These are phyloP conservation scores for Aspergillus udagawae DNA, from an alignment of 2,329 filamentous ascomycete species.

Conservation along the genomic window DNA sequence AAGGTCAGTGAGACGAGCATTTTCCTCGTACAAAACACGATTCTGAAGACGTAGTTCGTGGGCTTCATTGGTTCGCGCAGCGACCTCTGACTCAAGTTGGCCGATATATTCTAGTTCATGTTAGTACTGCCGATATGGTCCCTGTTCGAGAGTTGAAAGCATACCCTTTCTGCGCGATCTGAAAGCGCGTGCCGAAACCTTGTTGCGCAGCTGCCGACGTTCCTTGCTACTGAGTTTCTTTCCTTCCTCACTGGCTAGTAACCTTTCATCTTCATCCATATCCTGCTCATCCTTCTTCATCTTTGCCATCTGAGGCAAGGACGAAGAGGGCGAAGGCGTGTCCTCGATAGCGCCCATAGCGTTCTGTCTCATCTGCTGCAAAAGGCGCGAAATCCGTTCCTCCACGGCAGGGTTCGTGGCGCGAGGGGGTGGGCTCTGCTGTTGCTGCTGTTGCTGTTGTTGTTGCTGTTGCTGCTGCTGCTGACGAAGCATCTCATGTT, in stretches of 20 bases:
- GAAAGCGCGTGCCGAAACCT: slow-evolving; percentile 96
- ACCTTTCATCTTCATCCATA: slow-evolving; percentile 95
- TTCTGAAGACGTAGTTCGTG: slow-evolving; percentile 78
- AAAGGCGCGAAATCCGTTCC: slow-evolving; percentile 87
- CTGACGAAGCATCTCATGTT: slow-evolving; percentile 57
- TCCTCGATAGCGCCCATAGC: slow-evolving; percentile 57
- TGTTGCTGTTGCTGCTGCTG: slow-evolving; percentile 48
- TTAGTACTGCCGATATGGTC: slow-evolving; percentile 44
- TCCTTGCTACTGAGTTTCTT: slow-evolving; percentile 99
- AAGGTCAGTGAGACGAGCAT: slow-evolving; percentile 71
- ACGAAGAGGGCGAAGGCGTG: slow-evolving; percentile 29
- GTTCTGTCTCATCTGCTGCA: slow-evolving; percentile 83
- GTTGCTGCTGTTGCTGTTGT: slow-evolving; percentile 19
- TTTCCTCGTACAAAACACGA: slow-evolving; percentile 76
- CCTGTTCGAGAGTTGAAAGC: slow-evolving; percentile 16
- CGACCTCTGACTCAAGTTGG: slow-evolving; percentile 87
- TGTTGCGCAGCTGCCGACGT: slow-evolving; percentile 94
- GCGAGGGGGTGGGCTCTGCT: slow-evolving; percentile 32
- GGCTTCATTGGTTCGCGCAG: slow-evolving; percentile 76
- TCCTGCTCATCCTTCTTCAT: slow-evolving; percentile 93
- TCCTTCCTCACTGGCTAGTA: slow-evolving; percentile 93
- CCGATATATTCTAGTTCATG: slow-evolving; percentile 78
- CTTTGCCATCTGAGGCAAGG: slow-evolving; percentile 64
- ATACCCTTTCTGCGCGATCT: slow-evolving; percentile 96
- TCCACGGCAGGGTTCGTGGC: slow-evolving; percentile 69